Evolutionary conservation across 1,284 basidiomycete genomes (phyloP).

Genomic region (Ganoderma leucocontextum): DNA sequence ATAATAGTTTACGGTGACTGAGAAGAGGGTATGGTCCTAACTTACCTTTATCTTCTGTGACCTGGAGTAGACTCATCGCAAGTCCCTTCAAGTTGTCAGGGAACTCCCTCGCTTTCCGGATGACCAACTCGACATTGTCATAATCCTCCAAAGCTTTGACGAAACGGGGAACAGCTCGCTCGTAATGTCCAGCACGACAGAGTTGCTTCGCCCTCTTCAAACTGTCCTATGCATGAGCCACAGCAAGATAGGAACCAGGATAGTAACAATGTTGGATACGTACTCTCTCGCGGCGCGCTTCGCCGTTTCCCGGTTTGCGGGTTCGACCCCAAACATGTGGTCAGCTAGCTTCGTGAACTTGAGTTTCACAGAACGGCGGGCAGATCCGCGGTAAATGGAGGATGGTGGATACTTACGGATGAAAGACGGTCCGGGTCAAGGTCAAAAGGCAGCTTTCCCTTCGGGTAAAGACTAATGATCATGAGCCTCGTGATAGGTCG

Average conservation of each 20-base stretch:
- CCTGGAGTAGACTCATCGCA: slow-evolving; percentile 25
- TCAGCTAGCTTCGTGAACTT: neutral
- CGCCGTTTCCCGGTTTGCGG: neutral
- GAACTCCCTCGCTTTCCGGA: slow-evolving; percentile 25
- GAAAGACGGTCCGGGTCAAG: neutral
- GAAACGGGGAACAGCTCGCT: slow-evolving; percentile 30
- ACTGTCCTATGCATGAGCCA: neutral
- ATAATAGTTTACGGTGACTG: neutral
- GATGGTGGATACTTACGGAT: neutral
- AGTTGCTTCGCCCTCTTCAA: slow-evolving; percentile 2
- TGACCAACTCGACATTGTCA: slow-evolving; percentile 32
- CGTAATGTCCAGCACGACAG: slow-evolving; percentile 1
- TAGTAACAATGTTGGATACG: neutral
- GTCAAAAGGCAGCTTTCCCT: neutral
- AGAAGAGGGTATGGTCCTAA: no score
- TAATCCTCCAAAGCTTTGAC: slow-evolving; percentile 32
- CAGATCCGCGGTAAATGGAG: neutral
- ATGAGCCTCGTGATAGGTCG: neutral
- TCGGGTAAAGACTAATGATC: neutral
- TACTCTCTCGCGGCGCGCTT: slow-evolving; percentile 3
- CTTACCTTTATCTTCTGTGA: slow-evolving; percentile 28
- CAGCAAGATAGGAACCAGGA: neutral
- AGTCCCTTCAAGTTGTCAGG: slow-evolving; percentile 22
- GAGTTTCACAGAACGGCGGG: neutral
- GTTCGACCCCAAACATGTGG: neutral